Evolutionary conservation across 2,329 filamentous ascomycete genomes (phyloP).

Genomic region (Ceratocystis diversiconidia): DNA sequence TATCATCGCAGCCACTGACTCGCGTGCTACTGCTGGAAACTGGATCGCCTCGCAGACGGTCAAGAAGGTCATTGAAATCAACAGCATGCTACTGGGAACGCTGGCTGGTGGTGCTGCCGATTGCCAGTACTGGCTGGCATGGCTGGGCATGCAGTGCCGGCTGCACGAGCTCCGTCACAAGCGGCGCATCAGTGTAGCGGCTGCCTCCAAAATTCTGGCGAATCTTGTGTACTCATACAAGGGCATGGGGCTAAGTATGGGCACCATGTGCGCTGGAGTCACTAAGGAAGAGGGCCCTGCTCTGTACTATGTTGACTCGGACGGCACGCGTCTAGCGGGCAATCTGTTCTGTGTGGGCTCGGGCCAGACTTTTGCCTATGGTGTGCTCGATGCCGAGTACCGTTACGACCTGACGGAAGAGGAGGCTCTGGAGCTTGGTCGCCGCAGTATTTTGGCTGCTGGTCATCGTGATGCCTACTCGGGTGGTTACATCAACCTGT

Average conservation of each 20-base stretch:
- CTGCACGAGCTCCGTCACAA: slow-evolving; percentile 99
- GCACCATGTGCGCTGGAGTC: slow-evolving; percentile 97
- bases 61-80: slow-evolving; percentile 99
- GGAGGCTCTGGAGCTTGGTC: slow-evolving; percentile 80
- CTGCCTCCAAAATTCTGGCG: slow-evolving; percentile 93
- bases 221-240: slow-evolving; percentile 99
- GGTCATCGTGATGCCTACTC: slow-evolving; percentile 98
- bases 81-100: slow-evolving; percentile 81
- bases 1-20: slow-evolving; percentile 97
- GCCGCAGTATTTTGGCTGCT: slow-evolving; percentile 84
- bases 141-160: slow-evolving; percentile 96
- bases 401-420: slow-evolving; percentile 73
- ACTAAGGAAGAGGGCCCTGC: slow-evolving; percentile 90
- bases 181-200: slow-evolving; percentile 92
- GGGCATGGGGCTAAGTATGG: slow-evolving; percentile 97
- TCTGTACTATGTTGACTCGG: slow-evolving; percentile 96
- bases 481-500: slow-evolving; percentile 95
- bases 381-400: slow-evolving; percentile 93
- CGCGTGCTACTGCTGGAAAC: slow-evolving; percentile 88
- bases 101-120: slow-evolving; percentile 98
- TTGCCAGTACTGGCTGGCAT: slow-evolving; percentile 99
- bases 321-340: slow-evolving; percentile 80
- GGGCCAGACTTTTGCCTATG: slow-evolving; percentile 97
- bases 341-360: slow-evolving; percentile 98
- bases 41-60: slow-evolving; percentile 99